Percentiles rank a stretch among this genome's conserved stretches.
These are phyloP conservation scores for Ophiostoma quercus DNA, from an alignment of 2,329 filamentous ascomycete genomes.

Conservation along the genomic window DNA sequence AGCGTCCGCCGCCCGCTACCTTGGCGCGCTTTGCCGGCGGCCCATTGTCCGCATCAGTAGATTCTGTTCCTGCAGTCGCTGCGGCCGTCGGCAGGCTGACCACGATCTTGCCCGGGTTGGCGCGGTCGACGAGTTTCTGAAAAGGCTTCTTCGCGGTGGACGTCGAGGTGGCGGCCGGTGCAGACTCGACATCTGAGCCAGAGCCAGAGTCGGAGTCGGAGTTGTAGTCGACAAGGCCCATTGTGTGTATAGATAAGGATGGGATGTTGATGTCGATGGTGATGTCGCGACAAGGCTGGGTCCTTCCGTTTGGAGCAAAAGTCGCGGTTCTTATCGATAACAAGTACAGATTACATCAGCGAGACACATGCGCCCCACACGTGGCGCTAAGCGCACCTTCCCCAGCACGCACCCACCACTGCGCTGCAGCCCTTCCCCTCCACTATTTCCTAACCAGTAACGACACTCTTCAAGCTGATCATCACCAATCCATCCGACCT, in stretches of 20 bases:
- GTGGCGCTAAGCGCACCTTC: background rate
- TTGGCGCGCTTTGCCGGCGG: slow-evolving; percentile 69
- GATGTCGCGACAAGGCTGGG: background rate
- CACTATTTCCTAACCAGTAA: background rate
- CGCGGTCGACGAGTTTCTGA: slow-evolving; percentile 74
- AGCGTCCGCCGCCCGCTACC: slow-evolving; percentile 49
- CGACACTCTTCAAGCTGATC: background rate
- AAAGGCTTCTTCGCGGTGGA: slow-evolving; percentile 54
- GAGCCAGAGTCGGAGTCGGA: slow-evolving; percentile 59
- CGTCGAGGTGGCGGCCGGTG: slow-evolving; percentile 27
- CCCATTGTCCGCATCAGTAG: slow-evolving; percentile 37
- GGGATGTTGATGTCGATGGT: background rate
- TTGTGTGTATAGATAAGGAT: slow-evolving; percentile 34
- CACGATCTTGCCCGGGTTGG: slow-evolving; percentile 76
- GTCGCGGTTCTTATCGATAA: slow-evolving; percentile 9
- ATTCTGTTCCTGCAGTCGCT: slow-evolving; percentile 25
- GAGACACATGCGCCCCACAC: background rate
- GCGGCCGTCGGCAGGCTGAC: slow-evolving; percentile 62
- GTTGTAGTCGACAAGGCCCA: slow-evolving; percentile 79
- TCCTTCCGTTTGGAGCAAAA: background rate
- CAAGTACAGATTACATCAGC: background rate
- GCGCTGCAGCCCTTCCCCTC: background rate
- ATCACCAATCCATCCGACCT: background rate
- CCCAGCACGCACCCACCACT: background rate
- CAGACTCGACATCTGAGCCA: slow-evolving; percentile 52